Base-by-base conservation (phyloP, 2,329 filamentous ascomycete species). In the Thelonectria rubi region DNA sequence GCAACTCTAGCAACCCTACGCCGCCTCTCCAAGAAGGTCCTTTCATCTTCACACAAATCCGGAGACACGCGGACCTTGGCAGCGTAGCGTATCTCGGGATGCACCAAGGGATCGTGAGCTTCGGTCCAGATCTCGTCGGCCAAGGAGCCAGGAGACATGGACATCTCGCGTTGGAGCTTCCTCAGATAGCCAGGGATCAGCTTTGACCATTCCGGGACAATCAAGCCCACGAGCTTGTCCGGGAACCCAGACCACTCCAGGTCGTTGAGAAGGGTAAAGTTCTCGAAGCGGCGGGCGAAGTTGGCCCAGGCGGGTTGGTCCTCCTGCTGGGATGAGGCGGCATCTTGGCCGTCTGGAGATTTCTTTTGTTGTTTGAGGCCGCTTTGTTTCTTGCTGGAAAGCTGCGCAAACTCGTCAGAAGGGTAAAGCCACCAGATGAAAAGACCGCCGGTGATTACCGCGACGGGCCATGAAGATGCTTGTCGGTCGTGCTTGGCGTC, bases 61-160 rank as follows among this genome's bases (percentile, higher is more conserved):
- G 87, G 80, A 0, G 94, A 95, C 4, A 98, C 88, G 20, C 95
- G 87, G 2, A 99, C 95, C 18, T 81, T 82, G 17, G 94, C 94
- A 42, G 92, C 87, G 79, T 90, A 93, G 32, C 87, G 80, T 60
- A 98, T 96, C 74, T 99, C 95, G 0, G 94, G 94, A 69, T 98
- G 92, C 64, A 91, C 82, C 49, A 87, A 82, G 0, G 93, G 88
- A 73, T 98, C 92, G 60, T 93, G 91, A 1, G 95, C 93, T 71
- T 98, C 94, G 65, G 84, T 82, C 95, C 95, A 98, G 60, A 99
- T 95, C 68, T 97, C 92, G 72, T 96, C 91, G 12, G 94, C 93
- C 43, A 99, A 80, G 0, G 93, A 97, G 1, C 93, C 94, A 0
- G 93, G 91, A 0, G 90, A 87, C 87, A 95, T 90, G 34, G 92